Base-by-base conservation (phyloP, 1,284 basidiomycete genomes). In the Spongispora temasekensis region DNA sequence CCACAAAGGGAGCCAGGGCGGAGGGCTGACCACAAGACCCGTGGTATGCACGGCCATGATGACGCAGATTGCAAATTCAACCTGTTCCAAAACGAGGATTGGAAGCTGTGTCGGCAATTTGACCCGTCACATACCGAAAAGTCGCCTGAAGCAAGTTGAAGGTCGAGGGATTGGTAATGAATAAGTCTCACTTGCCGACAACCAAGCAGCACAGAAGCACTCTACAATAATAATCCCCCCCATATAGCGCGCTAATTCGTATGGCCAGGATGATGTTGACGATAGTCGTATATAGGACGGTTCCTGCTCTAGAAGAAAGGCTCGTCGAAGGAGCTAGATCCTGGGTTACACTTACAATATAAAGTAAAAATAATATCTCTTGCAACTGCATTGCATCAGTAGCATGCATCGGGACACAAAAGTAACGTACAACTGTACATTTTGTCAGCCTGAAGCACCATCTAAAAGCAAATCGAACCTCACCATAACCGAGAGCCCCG, bases 221-320 rank as follows among this genome's bases (percentile, higher is more conserved):
- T 15, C 52, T 31, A 40, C 50, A 69, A 12, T 4, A 15, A 35
- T 5, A 42, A 10, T 40, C 32, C 13, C 31, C 56, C 31, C 3
- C 7, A 40, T 66, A 55, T 23, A 71, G n/a, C 12, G 66, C 65
- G 21, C 57, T 53, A 40, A 66, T 61, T 32, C 67, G 60, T 28
- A 63, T 57, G 6, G 61, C 63, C 19, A 70, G 59, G 48, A 68
- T 57, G 9, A 70, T 13, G 30, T 71, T 71, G 57, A 71, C 67
- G 15, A 53, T 30, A 4, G 61, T 68, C 53, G 59, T 55, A 19
- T 68, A 66, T 35, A 71, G 19, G 15, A 70, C 57, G 2, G 55
- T 53, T 15, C 67, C 68, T 35, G 60, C 66, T 25, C 69, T 69
- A 37, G 31, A 50, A 55, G 31, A 5, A 31, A 27, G 17, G 12